These are phyloP conservation scores for Neospora caninum DNA, from an alignment of 169 alveolate genomes.

Conservation along the genomic window DNA sequence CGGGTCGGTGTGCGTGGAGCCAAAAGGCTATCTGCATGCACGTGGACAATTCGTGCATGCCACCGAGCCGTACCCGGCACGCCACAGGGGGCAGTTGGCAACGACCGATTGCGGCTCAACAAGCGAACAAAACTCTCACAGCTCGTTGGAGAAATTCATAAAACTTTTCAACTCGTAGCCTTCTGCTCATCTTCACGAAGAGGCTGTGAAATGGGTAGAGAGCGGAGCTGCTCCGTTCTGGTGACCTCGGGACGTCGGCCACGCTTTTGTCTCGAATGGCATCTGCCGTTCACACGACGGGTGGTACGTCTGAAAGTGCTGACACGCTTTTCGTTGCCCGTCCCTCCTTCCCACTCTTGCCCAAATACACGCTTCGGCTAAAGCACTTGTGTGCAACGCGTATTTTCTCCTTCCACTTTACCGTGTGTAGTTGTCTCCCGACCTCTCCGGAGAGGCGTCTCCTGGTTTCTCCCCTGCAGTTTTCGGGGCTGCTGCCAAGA, in stretches of 20 bases:
- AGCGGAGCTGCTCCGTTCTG: neutral
- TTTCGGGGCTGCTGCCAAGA: too few relatives aligned
- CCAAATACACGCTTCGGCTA: neutral
- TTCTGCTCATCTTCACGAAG: neutral
- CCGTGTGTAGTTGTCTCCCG: too few relatives aligned
- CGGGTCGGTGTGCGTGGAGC: neutral
- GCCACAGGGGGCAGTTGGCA: neutral
- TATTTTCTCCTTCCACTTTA: too few relatives aligned
- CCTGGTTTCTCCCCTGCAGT: too few relatives aligned
- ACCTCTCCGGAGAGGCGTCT: too few relatives aligned
- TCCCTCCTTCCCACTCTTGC: neutral
- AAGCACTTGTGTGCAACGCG: too few relatives aligned
- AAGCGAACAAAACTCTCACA: neutral
- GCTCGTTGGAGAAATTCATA: neutral
- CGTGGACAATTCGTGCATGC: neutral
- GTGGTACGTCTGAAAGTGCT: neutral
- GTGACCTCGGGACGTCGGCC: neutral
- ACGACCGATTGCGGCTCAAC: neutral
- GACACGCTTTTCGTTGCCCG: neutral
- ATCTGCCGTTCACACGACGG: neutral
- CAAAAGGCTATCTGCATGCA: neutral
- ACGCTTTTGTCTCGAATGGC: neutral
- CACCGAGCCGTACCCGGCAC: neutral
- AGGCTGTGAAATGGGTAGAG: neutral
- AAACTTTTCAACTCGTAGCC: neutral